These are phyloP conservation scores for Lepidium didymum DNA, from an alignment of 345 rosid genomes.

Conservation along the genomic window DNA sequence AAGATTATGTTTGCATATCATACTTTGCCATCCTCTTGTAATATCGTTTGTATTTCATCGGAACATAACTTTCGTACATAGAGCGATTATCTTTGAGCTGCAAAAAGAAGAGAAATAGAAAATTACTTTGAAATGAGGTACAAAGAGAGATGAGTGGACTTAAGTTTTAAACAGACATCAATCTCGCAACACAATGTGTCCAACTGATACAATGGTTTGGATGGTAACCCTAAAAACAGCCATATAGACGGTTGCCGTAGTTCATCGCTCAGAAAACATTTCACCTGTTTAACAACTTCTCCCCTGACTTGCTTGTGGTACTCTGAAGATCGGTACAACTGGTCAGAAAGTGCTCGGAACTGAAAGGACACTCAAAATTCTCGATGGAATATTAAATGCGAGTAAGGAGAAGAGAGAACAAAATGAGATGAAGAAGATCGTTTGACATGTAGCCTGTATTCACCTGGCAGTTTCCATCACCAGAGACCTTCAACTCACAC, in stretches of 20 bases:
- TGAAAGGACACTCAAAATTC: constrained; percentile 26
- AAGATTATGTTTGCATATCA: constrained; percentile 18
- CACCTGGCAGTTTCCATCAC: constrained; percentile 99
- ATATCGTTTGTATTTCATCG: constrained; percentile 88
- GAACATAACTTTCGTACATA: constrained; percentile 80
- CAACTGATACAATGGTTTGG: not conserved
- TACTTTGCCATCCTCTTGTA: constrained; percentile 88
- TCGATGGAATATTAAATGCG: not conserved
- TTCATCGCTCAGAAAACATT: constrained; percentile 8
- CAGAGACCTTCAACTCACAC: constrained; percentile 81
- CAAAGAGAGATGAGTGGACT: constrained; percentile 1
- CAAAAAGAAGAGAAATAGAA: constrained; percentile 26
- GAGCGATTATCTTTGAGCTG: constrained; percentile 71
- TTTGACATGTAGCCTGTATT: not conserved
- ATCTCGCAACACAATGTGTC: not conserved
- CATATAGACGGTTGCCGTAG: not conserved
- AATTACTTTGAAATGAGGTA: constrained; percentile 8
- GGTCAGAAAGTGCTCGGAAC: constrained; percentile 97
- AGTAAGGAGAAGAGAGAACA: not conserved
- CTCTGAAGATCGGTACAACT: constrained; percentile 74
- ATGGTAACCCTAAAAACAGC: not conserved
- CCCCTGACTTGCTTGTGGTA: constrained; percentile 89
- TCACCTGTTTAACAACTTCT: constrained; percentile 84
- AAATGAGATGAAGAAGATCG: constrained; percentile 1
- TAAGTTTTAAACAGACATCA: not conserved